Evolutionary conservation across 2,329 filamentous ascomycete genomes (phyloP).

Genomic region (Didymella pomorum): DNA sequence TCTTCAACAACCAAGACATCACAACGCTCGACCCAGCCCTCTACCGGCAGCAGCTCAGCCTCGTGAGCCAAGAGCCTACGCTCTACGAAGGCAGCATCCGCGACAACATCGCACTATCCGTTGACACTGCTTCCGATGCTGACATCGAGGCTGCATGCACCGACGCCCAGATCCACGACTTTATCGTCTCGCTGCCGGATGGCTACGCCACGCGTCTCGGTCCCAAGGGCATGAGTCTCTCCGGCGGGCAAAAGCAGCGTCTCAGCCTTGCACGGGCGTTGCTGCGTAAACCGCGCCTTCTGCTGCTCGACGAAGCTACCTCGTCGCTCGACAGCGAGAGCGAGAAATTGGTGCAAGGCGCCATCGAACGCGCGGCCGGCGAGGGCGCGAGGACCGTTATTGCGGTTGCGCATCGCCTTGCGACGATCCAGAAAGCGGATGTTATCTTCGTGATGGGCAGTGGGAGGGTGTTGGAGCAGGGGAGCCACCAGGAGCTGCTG

Average conservation of each 20-base stretch:
- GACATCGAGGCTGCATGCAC: slow-evolving; percentile 45
- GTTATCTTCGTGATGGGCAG: slow-evolving; percentile 49
- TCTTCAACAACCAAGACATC: slow-evolving; percentile 57
- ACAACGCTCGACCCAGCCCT: slow-evolving; percentile 44
- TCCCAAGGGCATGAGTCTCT: slow-evolving; percentile 46
- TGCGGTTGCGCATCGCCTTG: slow-evolving; percentile 49
- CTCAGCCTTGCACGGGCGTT: slow-evolving; percentile 46
- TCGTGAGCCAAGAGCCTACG: slow-evolving; percentile 58
- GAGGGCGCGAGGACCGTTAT: slow-evolving; percentile 41
- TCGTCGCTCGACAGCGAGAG: slow-evolving; percentile 44
- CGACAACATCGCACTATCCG: slow-evolving; percentile 51
- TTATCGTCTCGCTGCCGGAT: slow-evolving; percentile 48
- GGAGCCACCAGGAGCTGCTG: slow-evolving; percentile 42
- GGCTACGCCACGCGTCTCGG: slow-evolving; percentile 48
- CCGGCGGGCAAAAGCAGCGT: slow-evolving; percentile 49
- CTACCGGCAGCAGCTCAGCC: slow-evolving; percentile 54
- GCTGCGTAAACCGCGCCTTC: slow-evolving; percentile 41
- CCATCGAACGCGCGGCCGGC: slow-evolving; percentile 44
- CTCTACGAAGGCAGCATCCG: slow-evolving; percentile 56
- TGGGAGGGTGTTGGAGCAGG: slow-evolving; percentile 45
- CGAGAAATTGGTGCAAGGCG: slow-evolving; percentile 47
- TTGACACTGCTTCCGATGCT: slow-evolving; percentile 39
- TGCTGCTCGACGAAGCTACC: slow-evolving; percentile 50
- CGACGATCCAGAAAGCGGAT: slow-evolving; percentile 51
- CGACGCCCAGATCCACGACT: slow-evolving; percentile 52